A percentile compares a stretch with the other conserved stretches of the same genome.
Conservation (phyloP, 306 rosid species). For the Casuarina glauca region DNA sequence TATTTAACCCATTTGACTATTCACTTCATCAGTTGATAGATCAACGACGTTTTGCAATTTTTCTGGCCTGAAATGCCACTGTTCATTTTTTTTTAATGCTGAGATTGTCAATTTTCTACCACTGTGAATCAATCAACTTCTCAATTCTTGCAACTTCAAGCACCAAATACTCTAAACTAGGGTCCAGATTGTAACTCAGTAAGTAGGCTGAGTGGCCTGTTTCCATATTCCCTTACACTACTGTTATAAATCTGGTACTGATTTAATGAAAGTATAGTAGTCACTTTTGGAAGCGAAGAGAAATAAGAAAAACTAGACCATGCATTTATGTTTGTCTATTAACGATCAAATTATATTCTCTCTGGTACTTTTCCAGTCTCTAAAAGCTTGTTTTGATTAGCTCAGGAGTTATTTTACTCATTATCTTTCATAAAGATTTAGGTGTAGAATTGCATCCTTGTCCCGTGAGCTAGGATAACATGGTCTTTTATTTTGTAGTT, state of each 20-base stretch:
- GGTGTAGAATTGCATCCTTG: neutral
- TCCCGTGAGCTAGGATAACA: neutral
- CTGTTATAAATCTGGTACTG: neutral
- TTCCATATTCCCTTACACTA: neutral
- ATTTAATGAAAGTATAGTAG: neutral
- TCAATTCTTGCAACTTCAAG: neutral
- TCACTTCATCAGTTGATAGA: neutral
- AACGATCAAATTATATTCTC: neutral
- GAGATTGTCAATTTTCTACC: neutral
- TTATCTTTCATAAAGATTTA: neutral
- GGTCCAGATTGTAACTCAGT: neutral
- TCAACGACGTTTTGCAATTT: neutral
- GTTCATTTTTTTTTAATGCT: neutral
- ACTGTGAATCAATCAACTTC: neutral
- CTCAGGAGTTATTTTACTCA: neutral
- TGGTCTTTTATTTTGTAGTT: too few relatives aligned
- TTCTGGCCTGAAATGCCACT: neutral
- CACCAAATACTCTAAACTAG: neutral
- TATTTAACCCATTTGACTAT: neutral
- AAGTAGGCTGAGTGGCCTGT: neutral
- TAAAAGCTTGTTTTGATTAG: neutral
- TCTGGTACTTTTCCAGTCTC: neutral
- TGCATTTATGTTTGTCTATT: neutral
- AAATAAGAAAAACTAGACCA: neutral
- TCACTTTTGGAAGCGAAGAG: neutral